Evolutionary conservation across 2,329 filamentous ascomycete species (phyloP).

Genomic region (Apiospora phragmitis): DNA sequence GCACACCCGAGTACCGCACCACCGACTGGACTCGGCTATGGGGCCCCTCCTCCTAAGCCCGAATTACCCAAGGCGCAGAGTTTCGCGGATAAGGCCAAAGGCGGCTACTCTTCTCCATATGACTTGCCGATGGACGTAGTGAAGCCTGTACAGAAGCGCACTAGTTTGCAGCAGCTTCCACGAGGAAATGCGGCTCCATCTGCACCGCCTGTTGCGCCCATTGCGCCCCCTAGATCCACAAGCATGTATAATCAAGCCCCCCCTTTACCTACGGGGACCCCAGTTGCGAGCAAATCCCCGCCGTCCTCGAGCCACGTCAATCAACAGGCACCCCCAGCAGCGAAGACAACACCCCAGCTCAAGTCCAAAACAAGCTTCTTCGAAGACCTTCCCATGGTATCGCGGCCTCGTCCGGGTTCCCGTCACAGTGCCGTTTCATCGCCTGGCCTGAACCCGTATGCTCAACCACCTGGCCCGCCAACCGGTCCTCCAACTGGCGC

Average conservation of each 20-base stretch:
- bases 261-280: slow-evolving; percentile 24
- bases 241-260: slow-evolving; percentile 50
- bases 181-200: slow-evolving; percentile 43
- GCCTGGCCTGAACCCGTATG: slow-evolving; percentile 21
- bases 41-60: slow-evolving; percentile 39
- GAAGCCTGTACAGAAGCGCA: slow-evolving; percentile 65
- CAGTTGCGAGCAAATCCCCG: slow-evolving; percentile 29
- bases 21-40: slow-evolving; percentile 35
- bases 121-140: slow-evolving; percentile 90
- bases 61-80: slow-evolving; percentile 67
- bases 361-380: slow-evolving; percentile 64
- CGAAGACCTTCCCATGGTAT: slow-evolving; percentile 69
- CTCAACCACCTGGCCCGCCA: slow-evolving; percentile 34
- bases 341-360: slow-evolving; percentile 36
- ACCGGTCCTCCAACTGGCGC: slow-evolving; percentile 22
- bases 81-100: slow-evolving; percentile 87
- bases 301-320: slow-evolving; percentile 40
- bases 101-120: slow-evolving; percentile 91
- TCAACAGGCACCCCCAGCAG: slow-evolving; percentile 31
- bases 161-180: slow-evolving; percentile 57
- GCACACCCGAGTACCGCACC: slow-evolving; percentile 28
- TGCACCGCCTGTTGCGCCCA: slow-evolving; percentile 51
- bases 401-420: slow-evolving; percentile 62
- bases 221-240: slow-evolving; percentile 52
- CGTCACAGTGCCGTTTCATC: slow-evolving; percentile 39